Conservation (phyloP, 1,139 yeast species). For the Nadsonia commutata region DNA sequence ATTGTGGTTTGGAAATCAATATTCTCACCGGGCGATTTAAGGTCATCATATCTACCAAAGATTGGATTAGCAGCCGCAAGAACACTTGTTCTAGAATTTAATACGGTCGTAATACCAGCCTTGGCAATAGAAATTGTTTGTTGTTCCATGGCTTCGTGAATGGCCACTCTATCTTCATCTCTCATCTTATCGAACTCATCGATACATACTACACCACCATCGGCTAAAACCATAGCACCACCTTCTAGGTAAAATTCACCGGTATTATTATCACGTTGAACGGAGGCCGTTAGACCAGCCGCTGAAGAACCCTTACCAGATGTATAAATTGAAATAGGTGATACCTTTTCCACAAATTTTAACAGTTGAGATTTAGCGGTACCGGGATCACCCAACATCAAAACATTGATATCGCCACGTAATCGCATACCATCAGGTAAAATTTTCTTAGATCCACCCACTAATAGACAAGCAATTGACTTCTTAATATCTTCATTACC, state of each 20-base stretch:
- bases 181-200: slow-evolving; percentile 99
- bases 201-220: slow-evolving; percentile 97
- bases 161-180: slow-evolving; percentile 97
- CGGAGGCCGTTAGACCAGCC: slow-evolving; percentile 97
- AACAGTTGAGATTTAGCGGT: slow-evolving; percentile 93
- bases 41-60: slow-evolving; percentile 90
- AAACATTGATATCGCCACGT: slow-evolving; percentile 92
- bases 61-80: slow-evolving; percentile 97
- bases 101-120: slow-evolving; percentile 94
- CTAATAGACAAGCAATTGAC: slow-evolving; percentile 77
- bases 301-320: slow-evolving; percentile 99
- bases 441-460: slow-evolving; percentile 89
- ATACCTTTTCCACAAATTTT: slow-evolving; percentile 86
- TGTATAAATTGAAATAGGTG: slow-evolving; percentile 91
- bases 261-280: slow-evolving; percentile 69
- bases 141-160: slow-evolving; percentile 99
- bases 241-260: slow-evolving; percentile 94
- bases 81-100: slow-evolving; percentile 90
- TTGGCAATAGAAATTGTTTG: slow-evolving; percentile 98
- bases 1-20: slow-evolving; percentile 96
- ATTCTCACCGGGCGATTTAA: slow-evolving; percentile 94
- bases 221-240: slow-evolving; percentile 98
- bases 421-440: slow-evolving; percentile 93
- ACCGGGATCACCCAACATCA: slow-evolving; percentile 94
- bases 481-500: slow-evolving; percentile 88